These are phyloP conservation scores for Drechslerella stenobrocha DNA, from an alignment of 2,329 filamentous ascomycete species.

Conservation along the genomic window DNA sequence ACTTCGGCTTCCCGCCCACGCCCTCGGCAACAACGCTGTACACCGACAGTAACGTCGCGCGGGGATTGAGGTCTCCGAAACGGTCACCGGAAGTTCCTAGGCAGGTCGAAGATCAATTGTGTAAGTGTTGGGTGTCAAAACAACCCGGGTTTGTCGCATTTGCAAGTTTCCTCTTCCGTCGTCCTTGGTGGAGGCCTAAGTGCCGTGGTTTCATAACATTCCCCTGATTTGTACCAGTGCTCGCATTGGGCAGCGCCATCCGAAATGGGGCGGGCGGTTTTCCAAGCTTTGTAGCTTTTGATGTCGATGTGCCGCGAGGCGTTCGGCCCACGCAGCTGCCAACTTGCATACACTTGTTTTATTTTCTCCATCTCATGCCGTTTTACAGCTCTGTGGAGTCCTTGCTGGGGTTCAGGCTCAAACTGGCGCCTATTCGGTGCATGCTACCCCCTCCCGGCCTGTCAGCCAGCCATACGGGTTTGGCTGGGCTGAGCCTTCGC, in stretches of 20 bases:
- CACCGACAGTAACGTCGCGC: slow-evolving; percentile 38
- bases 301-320: slow-evolving; percentile 22
- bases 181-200: slow-evolving; percentile 31
- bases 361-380: slow-evolving; percentile 9
- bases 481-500: slow-evolving; percentile 13
- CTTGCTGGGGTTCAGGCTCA: not conserved
- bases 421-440: slow-evolving; percentile 2
- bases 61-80: slow-evolving; percentile 43
- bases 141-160: not conserved
- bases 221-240: slow-evolving; percentile 41
- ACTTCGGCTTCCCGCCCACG: slow-evolving; percentile 43
- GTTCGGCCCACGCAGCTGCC: not conserved
- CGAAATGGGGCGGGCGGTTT: slow-evolving; percentile 39
- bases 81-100: slow-evolving; percentile 40
- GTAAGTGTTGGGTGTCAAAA: slow-evolving; percentile 20
- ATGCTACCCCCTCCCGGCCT: not conserved
- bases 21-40: slow-evolving; percentile 41
- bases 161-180: not conserved
- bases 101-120: slow-evolving; percentile 43
- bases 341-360: not conserved
- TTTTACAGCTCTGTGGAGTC: slow-evolving; percentile 5
- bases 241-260: slow-evolving; percentile 45
- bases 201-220: slow-evolving; percentile 39
- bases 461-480: not conserved
- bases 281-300: not conserved